Evolutionary conservation across 805 yeast genomes (phyloP).

Genomic region (Blastobotrys terrestris): DNA sequence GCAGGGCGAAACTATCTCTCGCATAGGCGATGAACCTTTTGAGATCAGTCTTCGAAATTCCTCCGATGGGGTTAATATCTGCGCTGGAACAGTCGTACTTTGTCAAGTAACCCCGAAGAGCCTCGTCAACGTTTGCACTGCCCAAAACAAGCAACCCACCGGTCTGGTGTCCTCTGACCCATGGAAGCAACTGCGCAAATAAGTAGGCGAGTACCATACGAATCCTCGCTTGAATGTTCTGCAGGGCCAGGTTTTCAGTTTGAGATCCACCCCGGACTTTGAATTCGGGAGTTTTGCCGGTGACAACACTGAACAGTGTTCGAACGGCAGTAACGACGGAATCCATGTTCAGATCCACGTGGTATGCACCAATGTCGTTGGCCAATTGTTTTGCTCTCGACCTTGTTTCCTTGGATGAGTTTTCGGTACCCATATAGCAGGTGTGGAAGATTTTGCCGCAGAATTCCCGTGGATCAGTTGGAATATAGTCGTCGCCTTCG

Average conservation of each 20-base stretch:
- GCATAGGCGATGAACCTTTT: conserved; percentile 84
- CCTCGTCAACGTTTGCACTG: conserved; percentile 96
- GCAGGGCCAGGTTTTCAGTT: conserved; percentile 88
- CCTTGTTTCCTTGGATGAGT: conserved; percentile 86
- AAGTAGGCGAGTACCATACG: conserved; percentile 92
- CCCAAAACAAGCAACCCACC: conserved; percentile 90
- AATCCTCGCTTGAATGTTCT: conserved; percentile 92
- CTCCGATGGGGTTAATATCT: conserved; percentile 98
- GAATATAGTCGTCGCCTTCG: conserved; percentile 49
- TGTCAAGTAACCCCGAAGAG: conserved; percentile 89
- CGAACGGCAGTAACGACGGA: conserved; percentile 67
- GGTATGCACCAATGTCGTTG: conserved; percentile 74
- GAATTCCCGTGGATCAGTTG: conserved; percentile 68
- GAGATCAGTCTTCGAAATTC: conserved; percentile 90
- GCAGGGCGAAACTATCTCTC: conserved; percentile 57
- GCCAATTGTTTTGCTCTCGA: conserved; percentile 74
- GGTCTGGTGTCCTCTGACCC: conserved; percentile 67
- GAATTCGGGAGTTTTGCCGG: conserved; percentile 84
- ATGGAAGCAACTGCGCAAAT: conserved; percentile 91
- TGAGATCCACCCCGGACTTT: conserved; percentile 91
- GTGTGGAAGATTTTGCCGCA: conserved; percentile 78
- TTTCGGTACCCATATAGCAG: conserved; percentile 91
- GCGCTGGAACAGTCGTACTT: conserved; percentile 97
- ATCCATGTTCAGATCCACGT: conserved; percentile 90
- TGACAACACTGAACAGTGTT: conserved; percentile 74